These are phyloP conservation scores for Tripterygium wilfordii DNA, from an alignment of 177 flowering plant species.

Conservation along the genomic window DNA sequence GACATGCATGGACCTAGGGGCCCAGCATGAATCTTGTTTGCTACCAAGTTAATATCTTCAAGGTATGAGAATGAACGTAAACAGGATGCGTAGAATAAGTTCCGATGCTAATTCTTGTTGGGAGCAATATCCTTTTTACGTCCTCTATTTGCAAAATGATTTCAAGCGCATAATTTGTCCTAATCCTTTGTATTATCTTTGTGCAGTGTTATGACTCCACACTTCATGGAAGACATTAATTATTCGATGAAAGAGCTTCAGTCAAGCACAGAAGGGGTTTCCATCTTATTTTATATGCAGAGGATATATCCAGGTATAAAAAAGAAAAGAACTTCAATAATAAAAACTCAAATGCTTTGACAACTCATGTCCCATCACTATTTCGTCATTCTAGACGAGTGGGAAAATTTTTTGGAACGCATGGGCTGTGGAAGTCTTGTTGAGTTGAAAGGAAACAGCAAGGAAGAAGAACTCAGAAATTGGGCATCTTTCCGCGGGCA, in stretches of 20 bases:
- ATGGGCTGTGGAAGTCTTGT: slow-evolving; percentile 49
- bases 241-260: slow-evolving; percentile 66
- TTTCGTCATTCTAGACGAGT: slow-evolving; percentile 71
- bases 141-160: too few species aligned
- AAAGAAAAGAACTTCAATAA: neutral
- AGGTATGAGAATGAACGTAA: too few species aligned
- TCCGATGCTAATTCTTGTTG: too few species aligned
- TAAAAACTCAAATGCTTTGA: neutral
- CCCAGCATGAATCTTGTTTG: too few species aligned
- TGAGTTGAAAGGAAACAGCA: slow-evolving; percentile 22
- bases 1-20: too few species aligned
- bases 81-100: too few species aligned
- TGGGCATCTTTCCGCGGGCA: slow-evolving; percentile 95
- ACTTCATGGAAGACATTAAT: slow-evolving; percentile 77
- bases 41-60: too few species aligned
- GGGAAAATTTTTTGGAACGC: slow-evolving; percentile 87
- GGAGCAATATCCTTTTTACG: too few species aligned
- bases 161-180: too few species aligned
- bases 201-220: slow-evolving; percentile 84
- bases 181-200: too few species aligned
- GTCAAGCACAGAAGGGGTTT: slow-evolving; percentile 59
- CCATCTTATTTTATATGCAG: slow-evolving; percentile 81
- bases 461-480: slow-evolving; percentile 55
- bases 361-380: neutral
- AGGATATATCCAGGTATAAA: slow-evolving; percentile 83